Evolutionary conservation across 139 green algal species (phyloP).

Genomic region (Coccomyxa sp.): DNA sequence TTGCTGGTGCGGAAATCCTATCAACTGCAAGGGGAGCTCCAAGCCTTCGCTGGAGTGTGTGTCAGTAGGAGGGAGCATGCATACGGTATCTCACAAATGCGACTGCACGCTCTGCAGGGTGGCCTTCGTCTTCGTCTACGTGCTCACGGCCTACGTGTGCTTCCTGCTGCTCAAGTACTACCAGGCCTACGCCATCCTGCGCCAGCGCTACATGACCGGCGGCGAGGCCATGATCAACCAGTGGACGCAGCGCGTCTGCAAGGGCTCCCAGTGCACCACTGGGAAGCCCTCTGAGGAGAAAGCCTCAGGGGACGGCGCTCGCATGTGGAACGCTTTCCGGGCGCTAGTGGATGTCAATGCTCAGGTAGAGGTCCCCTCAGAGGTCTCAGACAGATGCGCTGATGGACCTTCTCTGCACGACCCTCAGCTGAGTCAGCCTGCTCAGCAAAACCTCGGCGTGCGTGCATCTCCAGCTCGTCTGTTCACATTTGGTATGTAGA

Average conservation of each 20-base stretch:
- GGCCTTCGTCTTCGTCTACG: conserved; percentile 24
- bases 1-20: no score
- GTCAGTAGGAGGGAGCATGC: no score
- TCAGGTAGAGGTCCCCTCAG: not conserved
- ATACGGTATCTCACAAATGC: no score
- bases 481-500: not conserved
- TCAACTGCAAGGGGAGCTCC: no score
- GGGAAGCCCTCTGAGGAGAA: not conserved
- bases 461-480: not conserved
- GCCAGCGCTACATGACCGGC: conserved; percentile 19
- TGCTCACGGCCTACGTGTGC: conserved; percentile 5
- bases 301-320: not conserved
- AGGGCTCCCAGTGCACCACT: not conserved
- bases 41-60: no score
- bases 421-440: not conserved
- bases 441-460: not conserved
- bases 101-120: no score
- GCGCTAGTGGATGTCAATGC: not conserved
- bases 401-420: not conserved
- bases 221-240: conserved; percentile 18
- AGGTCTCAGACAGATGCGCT: not conserved
- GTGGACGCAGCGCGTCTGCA: conserved; percentile 22
- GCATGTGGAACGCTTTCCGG: not conserved
- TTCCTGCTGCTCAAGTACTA: conserved; percentile 29
- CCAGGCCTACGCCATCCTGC: conserved; percentile 15